Conservation (phyloP, 148 eudicot species). For the Silene latifolia region DNA sequence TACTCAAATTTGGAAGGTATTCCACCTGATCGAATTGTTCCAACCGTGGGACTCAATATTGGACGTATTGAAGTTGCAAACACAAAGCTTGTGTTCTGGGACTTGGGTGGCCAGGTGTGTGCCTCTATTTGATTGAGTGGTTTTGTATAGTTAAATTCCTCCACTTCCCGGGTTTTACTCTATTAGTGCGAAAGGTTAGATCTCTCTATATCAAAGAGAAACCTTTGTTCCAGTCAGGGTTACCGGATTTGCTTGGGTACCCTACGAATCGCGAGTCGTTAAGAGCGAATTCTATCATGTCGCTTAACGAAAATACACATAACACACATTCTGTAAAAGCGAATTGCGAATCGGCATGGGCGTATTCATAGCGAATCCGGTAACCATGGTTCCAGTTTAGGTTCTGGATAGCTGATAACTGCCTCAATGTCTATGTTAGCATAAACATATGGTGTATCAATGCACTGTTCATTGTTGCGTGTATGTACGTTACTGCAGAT, state of each 20-base stretch:
- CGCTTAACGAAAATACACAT: no score
- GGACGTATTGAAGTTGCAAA: slow-evolving; percentile 91
- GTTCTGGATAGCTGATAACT: background rate
- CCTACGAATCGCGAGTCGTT: no score
- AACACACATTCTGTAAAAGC: no score
- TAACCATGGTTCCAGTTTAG: background rate
- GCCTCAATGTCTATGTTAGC: background rate
- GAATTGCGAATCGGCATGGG: no score
- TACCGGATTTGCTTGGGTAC: no score
- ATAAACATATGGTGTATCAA: background rate
- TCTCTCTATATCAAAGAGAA: background rate
- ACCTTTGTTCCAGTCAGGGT: background rate
- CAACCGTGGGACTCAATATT: slow-evolving; percentile 97
- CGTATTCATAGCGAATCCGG: no score
- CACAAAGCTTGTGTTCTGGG: slow-evolving; percentile 94
- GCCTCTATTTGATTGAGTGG: background rate
- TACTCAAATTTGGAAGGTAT: slow-evolving; percentile 87
- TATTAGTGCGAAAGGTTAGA: background rate
- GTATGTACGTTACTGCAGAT: background rate
- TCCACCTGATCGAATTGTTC: slow-evolving; percentile 94
- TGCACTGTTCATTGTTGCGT: background rate
- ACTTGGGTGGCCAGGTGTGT: slow-evolving; percentile 99
- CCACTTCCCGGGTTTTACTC: no score
- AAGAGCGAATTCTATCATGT: no score
- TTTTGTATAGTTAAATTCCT: background rate